Conservation (phyloP, 495 filamentous ascomycete species). For the Penicillium alfredii region DNA sequence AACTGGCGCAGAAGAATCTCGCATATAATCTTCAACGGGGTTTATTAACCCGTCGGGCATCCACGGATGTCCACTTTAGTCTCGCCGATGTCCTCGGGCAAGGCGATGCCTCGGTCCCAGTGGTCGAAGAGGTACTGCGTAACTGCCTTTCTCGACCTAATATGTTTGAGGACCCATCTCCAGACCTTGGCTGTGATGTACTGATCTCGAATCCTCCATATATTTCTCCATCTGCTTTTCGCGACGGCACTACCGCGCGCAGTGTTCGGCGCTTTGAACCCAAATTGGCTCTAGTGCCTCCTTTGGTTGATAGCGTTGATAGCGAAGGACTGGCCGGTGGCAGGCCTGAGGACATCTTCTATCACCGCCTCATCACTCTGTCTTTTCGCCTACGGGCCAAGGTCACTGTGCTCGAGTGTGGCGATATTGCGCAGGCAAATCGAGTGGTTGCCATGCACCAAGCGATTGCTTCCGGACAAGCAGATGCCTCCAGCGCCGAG, state of each 20-base stretch:
- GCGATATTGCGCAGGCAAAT: slow-evolving; percentile 28
- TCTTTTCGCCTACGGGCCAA: slow-evolving; percentile 16
- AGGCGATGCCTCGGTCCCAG: slow-evolving; percentile 6
- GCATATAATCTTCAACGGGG: slow-evolving; percentile 40
- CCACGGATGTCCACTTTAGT: slow-evolving; percentile 43
- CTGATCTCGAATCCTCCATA: slow-evolving; percentile 89
- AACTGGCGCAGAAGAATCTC: slow-evolving; percentile 57
- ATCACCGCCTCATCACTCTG: slow-evolving; percentile 25
- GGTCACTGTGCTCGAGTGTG: slow-evolving; percentile 36
- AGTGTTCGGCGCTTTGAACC: slow-evolving; percentile 81
- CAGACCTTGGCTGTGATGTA: slow-evolving; percentile 49
- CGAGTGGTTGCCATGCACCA: slow-evolving; percentile 24
- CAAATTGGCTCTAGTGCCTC: slow-evolving; percentile 66
- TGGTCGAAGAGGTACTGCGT: slow-evolving; percentile 11
- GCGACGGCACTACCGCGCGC: slow-evolving; percentile 50
- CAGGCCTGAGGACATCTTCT: slow-evolving; percentile 36
- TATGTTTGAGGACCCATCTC: background rate
- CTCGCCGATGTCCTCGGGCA: slow-evolving; percentile 49
- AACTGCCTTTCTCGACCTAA: slow-evolving; percentile 1
- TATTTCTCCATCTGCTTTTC: slow-evolving; percentile 59
- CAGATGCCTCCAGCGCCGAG: slow-evolving; percentile 3
- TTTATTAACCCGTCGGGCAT: slow-evolving; percentile 23
- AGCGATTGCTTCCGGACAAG: slow-evolving; percentile 2
- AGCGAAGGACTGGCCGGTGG: background rate
- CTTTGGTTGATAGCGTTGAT: no score